These are phyloP conservation scores for Kodamaea arcana DNA, from an alignment of 1,139 yeast species.

Conservation along the genomic window DNA sequence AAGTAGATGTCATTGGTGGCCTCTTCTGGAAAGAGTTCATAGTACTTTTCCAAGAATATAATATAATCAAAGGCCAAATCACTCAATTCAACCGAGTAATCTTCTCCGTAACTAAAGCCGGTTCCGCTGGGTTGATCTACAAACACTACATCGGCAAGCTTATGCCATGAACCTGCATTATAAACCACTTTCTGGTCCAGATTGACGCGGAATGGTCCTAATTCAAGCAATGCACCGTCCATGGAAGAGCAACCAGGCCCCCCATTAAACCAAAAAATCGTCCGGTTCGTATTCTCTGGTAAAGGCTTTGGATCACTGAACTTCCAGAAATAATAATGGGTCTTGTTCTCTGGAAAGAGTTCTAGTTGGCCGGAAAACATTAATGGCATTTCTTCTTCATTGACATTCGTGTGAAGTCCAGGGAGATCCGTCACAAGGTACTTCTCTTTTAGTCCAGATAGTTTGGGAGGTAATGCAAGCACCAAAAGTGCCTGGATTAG, in stretches of 20 bases:
- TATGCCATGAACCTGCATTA: slow-evolving; percentile 84
- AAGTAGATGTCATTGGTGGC: slow-evolving; percentile 59
- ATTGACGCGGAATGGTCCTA: slow-evolving; percentile 78
- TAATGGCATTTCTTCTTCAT: slow-evolving; percentile 34
- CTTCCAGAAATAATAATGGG: slow-evolving; percentile 81
- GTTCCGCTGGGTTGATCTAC: slow-evolving; percentile 96
- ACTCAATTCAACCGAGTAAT: slow-evolving; percentile 55
- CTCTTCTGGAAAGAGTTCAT: slow-evolving; percentile 72
- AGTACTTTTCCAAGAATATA: slow-evolving; percentile 63
- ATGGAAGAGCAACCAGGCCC: slow-evolving; percentile 97
- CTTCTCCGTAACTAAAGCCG: slow-evolving; percentile 69
- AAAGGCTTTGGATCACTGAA: slow-evolving; percentile 38
- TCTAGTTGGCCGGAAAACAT: slow-evolving; percentile 75
- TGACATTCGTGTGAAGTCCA: slow-evolving; percentile 33
- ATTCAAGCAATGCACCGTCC: slow-evolving; percentile 95
- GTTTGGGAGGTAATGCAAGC: slow-evolving; percentile 21
- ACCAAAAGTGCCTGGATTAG: slow-evolving; percentile 7
- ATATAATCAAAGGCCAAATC: slow-evolving; percentile 60
- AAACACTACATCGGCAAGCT: slow-evolving; percentile 71
- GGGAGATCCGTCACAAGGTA: slow-evolving; percentile 40
- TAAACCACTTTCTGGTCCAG: slow-evolving; percentile 39
- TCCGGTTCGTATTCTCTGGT: slow-evolving; percentile 31
- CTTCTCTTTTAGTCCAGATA: slow-evolving; percentile 16
- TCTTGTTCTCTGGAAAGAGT: slow-evolving; percentile 48
- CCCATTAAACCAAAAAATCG: slow-evolving; percentile 89